phyloP scores from a whole-genome alignment of 768 basidiomycete genomes.

The Leccinum longicurvipes region DNA sequence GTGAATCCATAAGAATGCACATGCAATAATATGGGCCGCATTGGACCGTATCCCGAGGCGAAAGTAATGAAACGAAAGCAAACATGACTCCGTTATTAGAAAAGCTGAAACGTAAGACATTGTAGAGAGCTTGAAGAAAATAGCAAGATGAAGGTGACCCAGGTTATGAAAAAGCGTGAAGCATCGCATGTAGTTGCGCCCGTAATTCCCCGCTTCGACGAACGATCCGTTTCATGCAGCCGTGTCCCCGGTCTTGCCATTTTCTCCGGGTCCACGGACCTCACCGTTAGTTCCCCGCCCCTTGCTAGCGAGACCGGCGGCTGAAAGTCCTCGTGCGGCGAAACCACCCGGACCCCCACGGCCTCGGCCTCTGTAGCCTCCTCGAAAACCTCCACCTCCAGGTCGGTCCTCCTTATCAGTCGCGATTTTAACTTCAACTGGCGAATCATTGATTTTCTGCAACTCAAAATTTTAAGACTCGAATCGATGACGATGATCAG shows the following conservation, averaged over 20 bases:
- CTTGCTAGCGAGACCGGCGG: conserved; percentile 57
- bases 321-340: conserved; percentile 63
- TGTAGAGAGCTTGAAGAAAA: conserved; percentile 8
- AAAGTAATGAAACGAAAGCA: conserved; percentile 23
- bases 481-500: conserved; percentile 14
- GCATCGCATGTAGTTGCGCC: conserved; percentile 16
- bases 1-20: conserved; percentile 15
- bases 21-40: conserved; percentile 19
- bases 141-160: conserved; percentile 7
- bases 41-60: conserved; percentile 14
- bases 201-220: conserved; percentile 16
- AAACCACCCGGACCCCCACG: conserved; percentile 47
- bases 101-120: conserved; percentile 11
- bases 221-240: conserved; percentile 20
- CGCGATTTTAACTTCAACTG: conserved; percentile 70
- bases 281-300: conserved; percentile 32
- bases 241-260: conserved; percentile 23
- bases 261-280: conserved; percentile 27
- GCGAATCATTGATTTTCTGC: conserved; percentile 67
- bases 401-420: conserved; percentile 48
- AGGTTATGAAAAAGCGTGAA: conserved; percentile 19
- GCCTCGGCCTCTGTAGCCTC: conserved; percentile 56
- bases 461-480: conserved; percentile 5
- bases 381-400: conserved; percentile 41
- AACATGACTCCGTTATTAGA: conserved; percentile 20